Base-by-base conservation (phyloP, 176 grass and related monocot genomes). In the Eragrostis nindensis region DNA sequence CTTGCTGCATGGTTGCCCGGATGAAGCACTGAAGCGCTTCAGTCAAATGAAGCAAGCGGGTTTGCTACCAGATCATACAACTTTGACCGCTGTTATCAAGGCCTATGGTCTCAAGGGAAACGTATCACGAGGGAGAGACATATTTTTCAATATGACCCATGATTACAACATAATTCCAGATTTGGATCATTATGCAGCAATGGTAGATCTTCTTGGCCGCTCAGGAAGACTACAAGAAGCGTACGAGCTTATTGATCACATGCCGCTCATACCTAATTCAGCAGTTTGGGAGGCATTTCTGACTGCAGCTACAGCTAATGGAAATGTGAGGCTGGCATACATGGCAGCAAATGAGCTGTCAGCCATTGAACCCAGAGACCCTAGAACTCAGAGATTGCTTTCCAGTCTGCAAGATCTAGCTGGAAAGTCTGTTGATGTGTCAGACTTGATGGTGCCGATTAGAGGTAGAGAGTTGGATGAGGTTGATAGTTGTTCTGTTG, bases 211-310 rank as follows among this genome's bases (percentile, higher is more conserved):
- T 72, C 87, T 88, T 83, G 92, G 92, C 3, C 86, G 84, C 56
- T 94, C 84, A 29, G 92, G 89, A 32, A 84, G 68, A 78, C 73
- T 94, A 66, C 66, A 83, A 84, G 86, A 94, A 84, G 92, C 92
- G 47, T 89, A 76, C 65, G 74, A 89, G 25, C 43, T 91, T 81
- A 89, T 94, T 62, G 84, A 89, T 60, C 67, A 84, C 16, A 89
- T 94, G 92, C 84, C 86, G 25, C 66, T 91, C 24, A 67, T 63
- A 48, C 92, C 89, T 47, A 88, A 84, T 83, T 81, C 75, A 61
- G 62, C 84, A 82, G 56, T 91, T 30, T 94, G 84, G 89, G 77
- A 87, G 54, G 68, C 92, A 70, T 83, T 89, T 57, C 85, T 94
- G 53, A 89, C 73, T 86, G 84, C 86, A 70, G 80, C 89, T 45